phyloP scores from a whole-genome alignment of 768 basidiomycete species.

The Auriscalpium vulgare region DNA sequence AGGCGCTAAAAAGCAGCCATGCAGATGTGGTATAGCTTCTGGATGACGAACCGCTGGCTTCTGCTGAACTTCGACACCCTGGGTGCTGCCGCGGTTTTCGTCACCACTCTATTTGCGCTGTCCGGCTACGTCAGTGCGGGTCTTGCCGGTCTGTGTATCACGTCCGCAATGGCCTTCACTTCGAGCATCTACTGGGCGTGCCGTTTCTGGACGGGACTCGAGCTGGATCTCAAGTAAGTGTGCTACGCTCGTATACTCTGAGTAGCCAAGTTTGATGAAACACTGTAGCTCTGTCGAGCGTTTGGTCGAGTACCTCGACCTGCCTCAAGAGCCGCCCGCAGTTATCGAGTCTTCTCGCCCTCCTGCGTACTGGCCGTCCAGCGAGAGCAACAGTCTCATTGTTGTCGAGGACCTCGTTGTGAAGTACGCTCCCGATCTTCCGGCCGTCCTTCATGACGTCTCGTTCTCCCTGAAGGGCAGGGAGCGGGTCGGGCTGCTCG shows the following conservation, averaged over 20 bases:
- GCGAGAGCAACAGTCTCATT: conserved; percentile 50
- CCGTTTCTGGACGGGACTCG: conserved; percentile 46
- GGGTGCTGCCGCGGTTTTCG: conserved; percentile 63
- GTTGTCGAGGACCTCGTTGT: conserved; percentile 68
- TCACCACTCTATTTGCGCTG: conserved; percentile 72
- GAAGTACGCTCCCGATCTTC: conserved; percentile 80
- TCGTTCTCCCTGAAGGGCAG: conserved; percentile 65
- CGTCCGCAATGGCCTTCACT: conserved; percentile 62
- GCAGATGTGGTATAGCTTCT: conserved; percentile 80
- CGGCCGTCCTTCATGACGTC: conserved; percentile 66
- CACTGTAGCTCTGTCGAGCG: conserved; percentile 74
- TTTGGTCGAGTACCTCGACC: conserved; percentile 81
- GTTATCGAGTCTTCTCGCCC: conserved; percentile 66
- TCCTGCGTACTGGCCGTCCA: conserved; percentile 92
- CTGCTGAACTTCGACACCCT: conserved; percentile 76
- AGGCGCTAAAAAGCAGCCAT: background rate
- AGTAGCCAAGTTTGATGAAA: background rate
- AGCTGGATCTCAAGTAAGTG: conserved; percentile 68
- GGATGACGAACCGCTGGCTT: conserved; percentile 89
- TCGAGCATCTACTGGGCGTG: conserved; percentile 43
- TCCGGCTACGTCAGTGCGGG: conserved; percentile 51
- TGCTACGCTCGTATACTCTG: background rate
- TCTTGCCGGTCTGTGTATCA: conserved; percentile 65
- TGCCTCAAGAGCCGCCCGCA: conserved; percentile 81
- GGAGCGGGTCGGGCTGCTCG: conserved; percentile 74